Evolutionary conservation across 1,139 yeast genomes (phyloP).

Genomic region (Debaryomyces udenii): DNA sequence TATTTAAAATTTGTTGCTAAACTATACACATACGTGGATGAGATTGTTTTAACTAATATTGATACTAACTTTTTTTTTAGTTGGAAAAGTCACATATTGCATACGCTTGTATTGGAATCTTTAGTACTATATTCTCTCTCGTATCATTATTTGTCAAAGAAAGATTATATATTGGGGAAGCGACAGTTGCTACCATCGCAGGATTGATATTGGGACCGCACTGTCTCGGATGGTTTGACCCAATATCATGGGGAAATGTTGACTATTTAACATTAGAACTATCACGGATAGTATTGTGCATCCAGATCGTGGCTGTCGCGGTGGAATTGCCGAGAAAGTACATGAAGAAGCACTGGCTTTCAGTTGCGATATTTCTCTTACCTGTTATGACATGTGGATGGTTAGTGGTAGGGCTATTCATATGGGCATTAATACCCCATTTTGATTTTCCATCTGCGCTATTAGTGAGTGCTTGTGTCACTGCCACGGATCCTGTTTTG

Average conservation of each 20-base stretch:
- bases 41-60: slow-evolving; percentile 4
- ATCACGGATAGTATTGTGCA: slow-evolving; percentile 83
- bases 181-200: slow-evolving; percentile 88
- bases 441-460: slow-evolving; percentile 76
- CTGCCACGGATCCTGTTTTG: slow-evolving; percentile 96
- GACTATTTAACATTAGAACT: slow-evolving; percentile 87
- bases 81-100: slow-evolving; percentile 72
- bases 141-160: slow-evolving; percentile 93
- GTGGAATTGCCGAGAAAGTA: slow-evolving; percentile 94
- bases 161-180: slow-evolving; percentile 88
- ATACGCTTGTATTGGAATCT: slow-evolving; percentile 90
- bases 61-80: slow-evolving; percentile 19
- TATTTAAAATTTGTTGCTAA: not conserved
- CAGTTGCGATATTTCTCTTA: slow-evolving; percentile 73
- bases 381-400: slow-evolving; percentile 97
- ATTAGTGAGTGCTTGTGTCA: slow-evolving; percentile 86
- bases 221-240: slow-evolving; percentile 86
- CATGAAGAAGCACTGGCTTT: slow-evolving; percentile 87
- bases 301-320: slow-evolving; percentile 96
- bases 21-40: not conserved
- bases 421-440: slow-evolving; percentile 86
- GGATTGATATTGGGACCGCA: slow-evolving; percentile 96
- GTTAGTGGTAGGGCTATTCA: slow-evolving; percentile 82
- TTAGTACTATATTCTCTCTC: slow-evolving; percentile 82
- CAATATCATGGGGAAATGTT: slow-evolving; percentile 87